These are phyloP conservation scores for Penicillium frequentans DNA, from an alignment of 2,329 filamentous ascomycete genomes.

Conservation along the genomic window DNA sequence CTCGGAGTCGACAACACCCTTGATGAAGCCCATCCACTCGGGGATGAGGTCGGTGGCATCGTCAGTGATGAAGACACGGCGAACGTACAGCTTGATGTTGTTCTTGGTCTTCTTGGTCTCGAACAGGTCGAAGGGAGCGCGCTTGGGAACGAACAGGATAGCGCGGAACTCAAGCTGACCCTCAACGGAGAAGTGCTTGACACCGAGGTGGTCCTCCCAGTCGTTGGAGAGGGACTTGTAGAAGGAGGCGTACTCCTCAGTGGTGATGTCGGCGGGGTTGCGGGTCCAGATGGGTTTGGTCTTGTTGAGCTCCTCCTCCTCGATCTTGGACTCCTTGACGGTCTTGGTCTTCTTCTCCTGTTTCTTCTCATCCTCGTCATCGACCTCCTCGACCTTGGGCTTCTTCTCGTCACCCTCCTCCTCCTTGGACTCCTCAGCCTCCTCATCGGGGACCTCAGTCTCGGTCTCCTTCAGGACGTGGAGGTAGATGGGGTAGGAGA, in stretches of 20 bases:
- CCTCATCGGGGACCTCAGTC: constrained; percentile 97
- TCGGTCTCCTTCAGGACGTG: constrained; percentile 99
- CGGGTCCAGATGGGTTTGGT: constrained; percentile 99
- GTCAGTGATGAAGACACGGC: constrained; percentile 99
- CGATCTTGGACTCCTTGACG: constrained; percentile 96
- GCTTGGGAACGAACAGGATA: constrained; percentile 99
- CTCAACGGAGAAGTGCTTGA: constrained; percentile 99
- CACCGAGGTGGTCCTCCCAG: constrained; percentile 98
- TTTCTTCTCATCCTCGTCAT: constrained; percentile 76
- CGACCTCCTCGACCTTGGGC: constrained; percentile 91
- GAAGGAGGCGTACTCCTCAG: constrained; percentile 97
- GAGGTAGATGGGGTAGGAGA: constrained; percentile 99
- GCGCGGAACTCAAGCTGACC: constrained; percentile 99
- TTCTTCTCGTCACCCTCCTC: constrained; percentile 89
- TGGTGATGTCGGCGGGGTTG: constrained; percentile 91
- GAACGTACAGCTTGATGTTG: constrained; percentile 99
- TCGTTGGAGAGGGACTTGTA: constrained; percentile 99
- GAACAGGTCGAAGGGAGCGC: constrained; percentile 98
- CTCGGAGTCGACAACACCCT: constrained; percentile 99
- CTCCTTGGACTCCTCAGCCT: constrained; percentile 71
- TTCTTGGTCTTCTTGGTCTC: constrained; percentile 99
- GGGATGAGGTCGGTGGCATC: constrained; percentile 98
- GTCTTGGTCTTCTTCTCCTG: constrained; percentile 96
- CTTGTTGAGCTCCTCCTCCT: constrained; percentile 99
- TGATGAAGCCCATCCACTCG: constrained; percentile 99